Evolutionary conservation across 306 rosid genomes (phyloP), one percentile per base, ranked within the genome.

Genomic region (Trifolium dubium): DNA sequence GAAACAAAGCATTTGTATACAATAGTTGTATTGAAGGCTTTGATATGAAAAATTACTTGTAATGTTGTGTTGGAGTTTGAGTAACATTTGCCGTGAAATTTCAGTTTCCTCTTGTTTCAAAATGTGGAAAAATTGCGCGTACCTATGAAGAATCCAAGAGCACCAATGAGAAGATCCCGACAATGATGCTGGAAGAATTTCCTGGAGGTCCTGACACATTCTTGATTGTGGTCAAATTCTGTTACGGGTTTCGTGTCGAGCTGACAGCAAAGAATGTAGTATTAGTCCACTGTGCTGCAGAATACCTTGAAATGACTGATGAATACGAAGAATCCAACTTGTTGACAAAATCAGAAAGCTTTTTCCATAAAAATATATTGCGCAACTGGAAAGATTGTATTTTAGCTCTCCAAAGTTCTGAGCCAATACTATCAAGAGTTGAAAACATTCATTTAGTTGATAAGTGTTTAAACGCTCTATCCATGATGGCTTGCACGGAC

Each of bases 101-200:
- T 84, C 98, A 94, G 97, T 94, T 94, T 84, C 97, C 98, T 80
- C 93, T 94, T 77, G 68, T 91, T 68, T 85, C 94, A 35, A 94
- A 84, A 83, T 89, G 92, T 77, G 95, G 98, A 58, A 94, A 88
- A 86, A 82, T 91, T 61, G 89, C 85, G 29, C 71, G 44, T 35
- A 73, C 77, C 41, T 69, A 80, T 58, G 97, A 93, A 77, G 91
- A 84, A 75, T 88, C 85, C 28, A 79, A 71, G 75, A 72, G 76
- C 47, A 73, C 78, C 7, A 8, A 50, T 23, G 72, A 70, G 79
- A 85, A 81, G 84, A 75, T 71, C 50, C 76, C 83, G 69, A 79
- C 59, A 17, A 64, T 88, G 54, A 85, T 62, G 76, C 88, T 94
- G 62, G 91, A 86, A 77, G 90, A 84, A 47, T 89, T 91, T 78